phyloP scores from a whole-genome alignment of 192 early-diverging fungal species.

The Coemansia erecta region DNA sequence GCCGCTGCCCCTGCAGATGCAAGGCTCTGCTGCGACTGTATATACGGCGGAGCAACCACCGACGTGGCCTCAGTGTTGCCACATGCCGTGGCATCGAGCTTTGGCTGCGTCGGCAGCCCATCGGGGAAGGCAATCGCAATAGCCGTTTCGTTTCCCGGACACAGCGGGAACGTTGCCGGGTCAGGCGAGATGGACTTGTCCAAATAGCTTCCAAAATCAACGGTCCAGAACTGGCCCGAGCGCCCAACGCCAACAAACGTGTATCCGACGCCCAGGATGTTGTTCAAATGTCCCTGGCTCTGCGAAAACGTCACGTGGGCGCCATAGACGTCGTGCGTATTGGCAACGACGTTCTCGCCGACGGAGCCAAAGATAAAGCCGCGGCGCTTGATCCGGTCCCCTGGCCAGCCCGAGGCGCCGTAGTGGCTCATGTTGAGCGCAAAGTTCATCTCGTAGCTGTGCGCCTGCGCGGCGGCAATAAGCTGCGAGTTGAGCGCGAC shows the following conservation, averaged over 20 bases:
- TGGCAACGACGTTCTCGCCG: constrained; percentile 32
- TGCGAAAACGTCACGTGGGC: constrained; percentile 21
- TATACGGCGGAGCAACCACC: constrained; percentile 25
- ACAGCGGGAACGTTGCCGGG: constrained; percentile 30
- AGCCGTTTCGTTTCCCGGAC: constrained; percentile 34
- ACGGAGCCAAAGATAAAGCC: constrained; percentile 24
- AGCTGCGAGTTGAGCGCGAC: constrained; percentile 35
- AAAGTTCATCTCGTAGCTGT: constrained; percentile 51
- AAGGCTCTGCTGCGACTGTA: constrained; percentile 9
- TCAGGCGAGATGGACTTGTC: constrained; percentile 15
- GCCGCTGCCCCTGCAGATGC: neutral
- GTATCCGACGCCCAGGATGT: constrained; percentile 21
- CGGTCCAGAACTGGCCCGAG: constrained; percentile 47
- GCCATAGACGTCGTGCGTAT: constrained; percentile 16
- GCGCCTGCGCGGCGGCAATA: constrained; percentile 37
- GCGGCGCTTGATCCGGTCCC: constrained; percentile 27
- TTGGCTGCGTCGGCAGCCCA: constrained; percentile 25
- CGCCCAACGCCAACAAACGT: constrained; percentile 40
- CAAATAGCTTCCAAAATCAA: constrained; percentile 21
- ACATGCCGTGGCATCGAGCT: constrained; percentile 20
- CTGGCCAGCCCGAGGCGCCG: constrained; percentile 11
- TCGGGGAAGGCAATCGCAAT: constrained; percentile 40
- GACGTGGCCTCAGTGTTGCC: constrained; percentile 27
- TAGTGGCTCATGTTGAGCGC: constrained; percentile 41
- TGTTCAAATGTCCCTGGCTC: constrained; percentile 36